phyloP scores from a whole-genome alignment of 2,329 filamentous ascomycete genomes.

The Allantophomopsis cytisporea region DNA sequence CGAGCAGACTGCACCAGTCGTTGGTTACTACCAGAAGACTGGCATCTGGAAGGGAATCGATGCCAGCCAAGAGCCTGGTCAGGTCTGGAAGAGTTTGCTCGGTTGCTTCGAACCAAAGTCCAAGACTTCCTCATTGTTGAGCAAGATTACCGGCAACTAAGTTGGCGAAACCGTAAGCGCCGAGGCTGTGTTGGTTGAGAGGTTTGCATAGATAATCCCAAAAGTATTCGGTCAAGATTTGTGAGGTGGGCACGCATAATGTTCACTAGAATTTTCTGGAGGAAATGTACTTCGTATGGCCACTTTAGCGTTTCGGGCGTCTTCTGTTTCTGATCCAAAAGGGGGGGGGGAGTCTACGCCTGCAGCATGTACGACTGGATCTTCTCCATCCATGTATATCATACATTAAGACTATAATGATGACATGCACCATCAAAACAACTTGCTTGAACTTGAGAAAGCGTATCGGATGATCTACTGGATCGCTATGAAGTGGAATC shows the following conservation, averaged over 20 bases:
- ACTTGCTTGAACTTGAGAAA: no score
- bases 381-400: background rate
- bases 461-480: no score
- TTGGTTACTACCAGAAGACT: conserved; percentile 92
- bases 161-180: background rate
- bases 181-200: background rate
- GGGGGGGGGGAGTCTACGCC: no score
- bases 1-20: conserved; percentile 82
- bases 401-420: conserved; percentile 1
- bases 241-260: no score
- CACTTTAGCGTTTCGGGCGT: no score
- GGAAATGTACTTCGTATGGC: no score
- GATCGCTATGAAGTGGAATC: no score
- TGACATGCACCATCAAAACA: background rate
- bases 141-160: conserved; percentile 18
- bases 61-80: conserved; percentile 86
- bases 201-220: conserved; percentile 15
- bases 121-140: conserved; percentile 14
- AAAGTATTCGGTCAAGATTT: conserved; percentile 6
- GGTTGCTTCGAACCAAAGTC: conserved; percentile 61
- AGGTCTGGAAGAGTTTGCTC: conserved; percentile 90
- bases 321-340: no score
- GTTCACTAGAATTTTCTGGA: no score
- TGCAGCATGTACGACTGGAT: no score
- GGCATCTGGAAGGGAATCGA: conserved; percentile 96